A percentile compares a stretch with the other conserved stretches of the same genome.
Conservation (phyloP, 768 basidiomycete genomes). For the Calvatia gigantea region DNA sequence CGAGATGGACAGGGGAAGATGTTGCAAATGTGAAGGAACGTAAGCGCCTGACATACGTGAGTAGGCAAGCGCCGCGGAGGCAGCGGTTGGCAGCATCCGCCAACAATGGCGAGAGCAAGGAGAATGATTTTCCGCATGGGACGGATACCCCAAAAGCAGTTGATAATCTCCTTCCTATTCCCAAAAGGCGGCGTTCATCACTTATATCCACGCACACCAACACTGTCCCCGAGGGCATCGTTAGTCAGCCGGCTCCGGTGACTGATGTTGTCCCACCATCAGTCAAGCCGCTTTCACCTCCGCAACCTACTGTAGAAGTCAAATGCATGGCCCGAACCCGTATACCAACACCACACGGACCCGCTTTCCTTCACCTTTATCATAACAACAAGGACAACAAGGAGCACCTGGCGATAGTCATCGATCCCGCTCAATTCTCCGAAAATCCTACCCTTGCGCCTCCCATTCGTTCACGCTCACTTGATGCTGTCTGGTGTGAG, state of each 20-base stretch:
- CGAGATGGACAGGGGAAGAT: constrained; percentile 48
- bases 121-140: constrained; percentile 42
- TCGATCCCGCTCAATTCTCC: constrained; percentile 83
- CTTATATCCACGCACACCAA: constrained; percentile 19
- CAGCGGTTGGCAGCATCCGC: constrained; percentile 41
- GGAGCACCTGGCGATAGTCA: constrained; percentile 94
- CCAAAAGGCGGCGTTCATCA: constrained; percentile 41
- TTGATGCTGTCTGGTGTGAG: constrained; percentile 83
- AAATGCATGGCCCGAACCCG: constrained; percentile 97
- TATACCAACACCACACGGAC: constrained; percentile 94
- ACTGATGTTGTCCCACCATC: constrained; percentile 17
- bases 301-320: constrained; percentile 39
- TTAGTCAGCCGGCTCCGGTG: constrained; percentile 21
- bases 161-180: constrained; percentile 35
- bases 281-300: constrained; percentile 29
- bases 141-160: constrained; percentile 33
- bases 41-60: constrained; percentile 58
- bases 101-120: constrained; percentile 40
- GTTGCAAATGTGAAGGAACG: constrained; percentile 32
- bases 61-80: constrained; percentile 72
- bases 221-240: constrained; percentile 16
- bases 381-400: constrained; percentile 90
- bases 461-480: constrained; percentile 72
- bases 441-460: constrained; percentile 41
- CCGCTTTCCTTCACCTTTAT: constrained; percentile 91